Evolutionary conservation across 1,284 basidiomycete species (phyloP), one percentile per base, ranked within the genome.

Genomic region (Ustilago trichophora): DNA sequence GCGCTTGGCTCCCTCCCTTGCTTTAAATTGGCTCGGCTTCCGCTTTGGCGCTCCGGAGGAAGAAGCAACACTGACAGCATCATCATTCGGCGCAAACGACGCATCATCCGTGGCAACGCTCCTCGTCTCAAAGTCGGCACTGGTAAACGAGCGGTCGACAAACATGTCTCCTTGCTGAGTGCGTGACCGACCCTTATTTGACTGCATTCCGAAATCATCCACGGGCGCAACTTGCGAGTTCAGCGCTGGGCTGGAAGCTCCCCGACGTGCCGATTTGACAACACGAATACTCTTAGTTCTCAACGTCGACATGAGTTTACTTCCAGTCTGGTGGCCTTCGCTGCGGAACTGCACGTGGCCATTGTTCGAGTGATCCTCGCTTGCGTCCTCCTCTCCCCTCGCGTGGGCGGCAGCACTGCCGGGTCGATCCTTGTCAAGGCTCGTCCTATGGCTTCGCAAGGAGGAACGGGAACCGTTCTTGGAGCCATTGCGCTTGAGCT

Each of bases 71-170:
- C 54, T 55, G 10, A 11, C 44, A 32, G 22, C 22, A 5, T 62
- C 58, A n/a, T n/a, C n/a, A n/a, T n/a, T n/a, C n/a, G n/a, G n/a
- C n/a, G n/a, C n/a, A n/a, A n/a, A n/a, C 2, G 59, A 69, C 1
- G 47, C 24, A 18, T 63, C 66, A 5, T 40, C 54, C 8, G 27
- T 29, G 16, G 41, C 54, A 4, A 77, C 41, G 24, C 69, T 74
- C 25, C 64, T 50, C 29, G 73, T 74, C 47, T 77, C 73, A 27
- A 65, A 76, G 38, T 77, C 75, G 6, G 65, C 60, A 36, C 72
- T 72, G 22, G 60, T 59, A 36, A 73, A 74, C 16, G 69, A 68
- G 9, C 53, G 54, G 4, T 66, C 73, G 13, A 19, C 55, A 3
- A 38, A 21, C 7, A 52, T 26, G 22, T 64, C 55, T 0, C 59